A percentile compares a stretch with the other conserved stretches of the same genome.
Evolutionary conservation across 208 protist species (phyloP).

Genomic region (Leishmania major): DNA sequence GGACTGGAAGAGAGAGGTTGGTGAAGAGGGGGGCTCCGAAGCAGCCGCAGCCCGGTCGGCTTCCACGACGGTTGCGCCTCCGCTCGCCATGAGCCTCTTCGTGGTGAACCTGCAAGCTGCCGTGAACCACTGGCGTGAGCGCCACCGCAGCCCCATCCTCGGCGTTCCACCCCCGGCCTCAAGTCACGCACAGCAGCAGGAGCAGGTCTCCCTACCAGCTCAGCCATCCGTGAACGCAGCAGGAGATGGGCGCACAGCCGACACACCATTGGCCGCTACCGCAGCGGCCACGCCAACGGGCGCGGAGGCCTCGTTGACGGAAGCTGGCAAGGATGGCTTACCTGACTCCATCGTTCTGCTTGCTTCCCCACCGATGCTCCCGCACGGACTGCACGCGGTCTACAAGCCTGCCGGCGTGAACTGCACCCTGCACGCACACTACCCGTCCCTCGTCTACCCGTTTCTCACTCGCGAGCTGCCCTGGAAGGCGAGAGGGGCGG

Average conservation of each 20-base stretch:
- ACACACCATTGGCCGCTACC: background rate
- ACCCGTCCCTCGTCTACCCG: slow-evolving; percentile 51
- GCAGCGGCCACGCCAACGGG: background rate
- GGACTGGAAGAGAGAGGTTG: background rate
- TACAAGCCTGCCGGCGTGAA: slow-evolving; percentile 64
- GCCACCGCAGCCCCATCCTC: background rate
- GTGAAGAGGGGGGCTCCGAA: too few species aligned
- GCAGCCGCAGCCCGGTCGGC: background rate
- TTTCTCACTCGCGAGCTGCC: slow-evolving; percentile 36
- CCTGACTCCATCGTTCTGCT: slow-evolving; percentile 1
- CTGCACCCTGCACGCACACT: slow-evolving; percentile 63
- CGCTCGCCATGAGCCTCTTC: slow-evolving; percentile 41
- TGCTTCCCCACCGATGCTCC: slow-evolving; percentile 30
- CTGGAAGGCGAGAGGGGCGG: slow-evolving; percentile 29
- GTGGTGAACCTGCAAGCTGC: slow-evolving; percentile 38
- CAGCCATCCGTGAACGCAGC: background rate
- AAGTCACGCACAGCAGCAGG: background rate
- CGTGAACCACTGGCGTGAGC: slow-evolving; percentile 2
- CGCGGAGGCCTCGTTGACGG: background rate
- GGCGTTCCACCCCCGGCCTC: background rate
- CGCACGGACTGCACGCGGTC: slow-evolving; percentile 63
- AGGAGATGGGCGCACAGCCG: background rate
- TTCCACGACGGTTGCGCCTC: slow-evolving; percentile 22
- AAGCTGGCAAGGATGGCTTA: background rate
- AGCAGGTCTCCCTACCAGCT: background rate